Conservation (phyloP, 2,329 filamentous ascomycete genomes). For the Juglanconis juglandina region DNA sequence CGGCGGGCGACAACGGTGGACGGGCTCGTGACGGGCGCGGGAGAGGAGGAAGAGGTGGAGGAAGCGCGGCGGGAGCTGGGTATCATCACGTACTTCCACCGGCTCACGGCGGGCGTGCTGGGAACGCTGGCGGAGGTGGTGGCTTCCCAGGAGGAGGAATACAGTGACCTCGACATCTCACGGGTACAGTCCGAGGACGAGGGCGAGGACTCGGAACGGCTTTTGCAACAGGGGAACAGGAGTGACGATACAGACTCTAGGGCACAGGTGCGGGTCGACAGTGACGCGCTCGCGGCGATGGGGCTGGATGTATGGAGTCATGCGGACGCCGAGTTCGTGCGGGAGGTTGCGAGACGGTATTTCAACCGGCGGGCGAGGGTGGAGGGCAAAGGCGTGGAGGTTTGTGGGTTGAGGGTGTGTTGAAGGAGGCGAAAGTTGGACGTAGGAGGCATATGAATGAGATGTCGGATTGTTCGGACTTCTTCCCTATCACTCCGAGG, state of each 20-base stretch:
- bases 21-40: slow-evolving; percentile 21
- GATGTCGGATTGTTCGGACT: too few species aligned
- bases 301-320: slow-evolving; percentile 76
- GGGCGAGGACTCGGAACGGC: slow-evolving; percentile 22
- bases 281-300: slow-evolving; percentile 65
- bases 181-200: slow-evolving; percentile 29
- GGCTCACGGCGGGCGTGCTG: slow-evolving; percentile 65
- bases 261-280: slow-evolving; percentile 52
- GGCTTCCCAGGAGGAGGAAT: slow-evolving; percentile 43
- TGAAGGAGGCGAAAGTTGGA: slow-evolving; percentile 30
- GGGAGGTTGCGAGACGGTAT: slow-evolving; percentile 60
- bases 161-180: slow-evolving; percentile 27
- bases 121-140: slow-evolving; percentile 61
- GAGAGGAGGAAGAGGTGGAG: slow-evolving; percentile 38
- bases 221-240: slow-evolving; percentile 9
- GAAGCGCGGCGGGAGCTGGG: slow-evolving; percentile 60
- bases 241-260: slow-evolving; percentile 33
- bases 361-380: slow-evolving; percentile 63
- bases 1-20: slow-evolving; percentile 25
- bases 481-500: too few species aligned
- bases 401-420: slow-evolving; percentile 71
- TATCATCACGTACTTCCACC: slow-evolving; percentile 78
- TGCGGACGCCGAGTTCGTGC: slow-evolving; percentile 65
- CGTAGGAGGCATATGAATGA: too few species aligned
- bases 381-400: slow-evolving; percentile 66